Conservation (phyloP, 2,329 filamentous ascomycete species). For the Xylariaceae sp. region DNA sequence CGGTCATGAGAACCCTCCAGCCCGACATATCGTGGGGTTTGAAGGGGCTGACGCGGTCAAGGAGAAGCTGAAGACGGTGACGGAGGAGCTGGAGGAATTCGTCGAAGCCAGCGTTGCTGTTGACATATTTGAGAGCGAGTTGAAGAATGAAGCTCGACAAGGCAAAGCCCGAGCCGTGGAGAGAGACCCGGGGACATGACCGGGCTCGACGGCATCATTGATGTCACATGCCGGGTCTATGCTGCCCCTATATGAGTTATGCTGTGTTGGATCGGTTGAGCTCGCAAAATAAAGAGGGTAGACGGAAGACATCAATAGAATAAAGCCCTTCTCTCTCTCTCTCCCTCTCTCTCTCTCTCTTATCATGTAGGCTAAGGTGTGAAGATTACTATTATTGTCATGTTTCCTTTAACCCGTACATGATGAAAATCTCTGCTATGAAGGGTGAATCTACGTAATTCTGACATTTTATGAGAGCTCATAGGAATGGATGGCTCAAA, state of each 20-base stretch:
- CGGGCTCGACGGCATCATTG: conserved; percentile 5
- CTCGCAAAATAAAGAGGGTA: neutral
- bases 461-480: no score
- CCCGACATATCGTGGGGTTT: conserved; percentile 85
- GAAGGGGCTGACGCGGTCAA: conserved; percentile 85
- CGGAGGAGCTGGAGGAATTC: conserved; percentile 94
- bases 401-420: no score
- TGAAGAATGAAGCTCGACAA: conserved; percentile 47
- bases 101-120: conserved; percentile 83
- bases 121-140: conserved; percentile 62
- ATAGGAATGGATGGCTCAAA: no score
- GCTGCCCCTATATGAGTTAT: neutral
- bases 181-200: conserved; percentile 5
- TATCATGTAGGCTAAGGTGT: neutral
- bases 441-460: no score
- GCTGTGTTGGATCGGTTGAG: no score
- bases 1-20: conserved; percentile 91
- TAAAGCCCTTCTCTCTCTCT: neutral
- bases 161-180: conserved; percentile 26
- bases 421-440: no score
- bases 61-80: conserved; percentile 94
- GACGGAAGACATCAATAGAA: neutral
- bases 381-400: no score
- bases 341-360: no score
- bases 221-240: neutral